Evolutionary conservation across 129 eudicot genomes (phyloP), one percentile per base, ranked within the genome.

Genomic region (Oenanthe sinensis): DNA sequence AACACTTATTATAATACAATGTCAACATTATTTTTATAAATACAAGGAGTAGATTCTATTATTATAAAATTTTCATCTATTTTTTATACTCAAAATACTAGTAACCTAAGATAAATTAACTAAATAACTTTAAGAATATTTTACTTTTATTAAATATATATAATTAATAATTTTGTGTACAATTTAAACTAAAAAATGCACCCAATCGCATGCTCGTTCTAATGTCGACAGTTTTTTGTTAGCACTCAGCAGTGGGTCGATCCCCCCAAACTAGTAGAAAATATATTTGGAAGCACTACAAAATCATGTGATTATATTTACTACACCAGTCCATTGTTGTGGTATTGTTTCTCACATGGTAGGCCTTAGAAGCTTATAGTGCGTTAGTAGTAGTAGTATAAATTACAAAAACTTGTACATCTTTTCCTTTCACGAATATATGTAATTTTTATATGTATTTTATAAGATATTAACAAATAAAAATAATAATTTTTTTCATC

Each of bases 371-470:
- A 17, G n/a, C 45, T 36, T 68, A 68, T 68, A 39, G 72, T 58
- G 65, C 65, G 42, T 24, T 68, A 68, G 74, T 68, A 68, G n/a
- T n/a, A n/a, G 45, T 68, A 68, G 45, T 28, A 36, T 68, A 68
- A 68, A 58, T n/a, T 58, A n/a, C 65, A 58, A 58, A 58, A 58
- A 58, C 65, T 58, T 39, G 44, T 68, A 14, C n/a, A 28, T 16
- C 40, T 30, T 68, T 36, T 13, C 6, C 74, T 68, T 68, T 68
- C 75, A 71, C 43, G 20, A 40, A 39, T 40, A 13, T 39, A 2
- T 40, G 13, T 71, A 30, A 16, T 70, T 30, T 58, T 58, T 22
- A n/a, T 58, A 28, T n/a, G n/a, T n/a, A n/a, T n/a, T n/a, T n/a
- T n/a, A n/a, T n/a, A n/a, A 28, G 65, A n/a, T 5, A 17, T 11